Percentiles rank a stretch among this genome's conserved stretches.
Conservation (phyloP, 805 yeast genomes). For the Geotrichum ghanense region DNA sequence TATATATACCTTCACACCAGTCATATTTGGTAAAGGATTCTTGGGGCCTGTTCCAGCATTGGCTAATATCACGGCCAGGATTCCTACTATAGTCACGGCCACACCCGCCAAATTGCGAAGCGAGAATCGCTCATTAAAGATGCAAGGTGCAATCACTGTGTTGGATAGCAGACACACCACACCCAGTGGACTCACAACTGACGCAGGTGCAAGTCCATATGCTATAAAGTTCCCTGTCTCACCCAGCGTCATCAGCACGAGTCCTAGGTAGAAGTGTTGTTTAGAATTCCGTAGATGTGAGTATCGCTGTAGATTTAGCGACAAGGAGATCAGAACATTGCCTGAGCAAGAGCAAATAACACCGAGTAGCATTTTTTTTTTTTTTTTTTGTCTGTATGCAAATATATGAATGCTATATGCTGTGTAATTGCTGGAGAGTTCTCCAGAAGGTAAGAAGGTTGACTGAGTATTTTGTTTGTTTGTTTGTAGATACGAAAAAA, state of each 20-base stretch:
- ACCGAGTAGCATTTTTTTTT: conserved; percentile 15
- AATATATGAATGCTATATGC: too few relatives aligned
- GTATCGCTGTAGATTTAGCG: conserved; percentile 31
- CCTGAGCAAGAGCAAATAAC: conserved; percentile 28
- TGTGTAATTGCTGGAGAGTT: too few relatives aligned
- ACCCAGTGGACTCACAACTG: conserved; percentile 38
- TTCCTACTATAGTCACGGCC: conserved; percentile 31
- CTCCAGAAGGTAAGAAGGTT: too few relatives aligned
- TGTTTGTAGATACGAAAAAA: too few relatives aligned
- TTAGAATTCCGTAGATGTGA: conserved; percentile 24
- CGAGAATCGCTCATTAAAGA: conserved; percentile 31
- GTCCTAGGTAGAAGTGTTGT: conserved; percentile 33
- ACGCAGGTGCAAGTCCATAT: conserved; percentile 38
- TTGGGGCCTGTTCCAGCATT: conserved; percentile 2
- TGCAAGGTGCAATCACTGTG: conserved; percentile 36
- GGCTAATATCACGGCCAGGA: conserved; percentile 31
- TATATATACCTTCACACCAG: conserved; percentile 17
- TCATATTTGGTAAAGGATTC: conserved; percentile 19
- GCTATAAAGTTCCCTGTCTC: conserved; percentile 38
- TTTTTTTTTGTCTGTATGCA: too few relatives aligned
- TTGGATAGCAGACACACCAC: conserved; percentile 38
- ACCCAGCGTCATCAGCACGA: conserved; percentile 32
- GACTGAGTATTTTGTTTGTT: too few relatives aligned
- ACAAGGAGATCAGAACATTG: conserved; percentile 29
- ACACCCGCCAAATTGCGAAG: conserved; percentile 31